These are phyloP conservation scores for Sclerotiophoma versabilis DNA, from an alignment of 2,329 filamentous ascomycete species.

Conservation along the genomic window DNA sequence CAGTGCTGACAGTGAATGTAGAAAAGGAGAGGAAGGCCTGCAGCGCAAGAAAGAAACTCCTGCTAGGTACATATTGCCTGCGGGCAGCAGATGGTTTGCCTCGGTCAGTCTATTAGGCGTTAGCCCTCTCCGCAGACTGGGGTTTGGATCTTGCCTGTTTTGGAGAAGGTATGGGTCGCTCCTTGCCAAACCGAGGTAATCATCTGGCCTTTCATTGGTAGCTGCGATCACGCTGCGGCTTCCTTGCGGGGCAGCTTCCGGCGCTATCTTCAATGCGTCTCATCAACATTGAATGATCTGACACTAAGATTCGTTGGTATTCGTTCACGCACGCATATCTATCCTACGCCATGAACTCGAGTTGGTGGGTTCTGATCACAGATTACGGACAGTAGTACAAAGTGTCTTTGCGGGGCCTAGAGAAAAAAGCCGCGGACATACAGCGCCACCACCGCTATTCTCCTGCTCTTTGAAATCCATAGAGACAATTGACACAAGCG, in stretches of 20 bases:
- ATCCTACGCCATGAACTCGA: too few relatives aligned
- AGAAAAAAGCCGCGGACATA: too few relatives aligned
- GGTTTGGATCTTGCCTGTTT: constrained; percentile 13
- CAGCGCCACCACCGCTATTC: too few relatives aligned
- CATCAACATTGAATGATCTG: not conserved
- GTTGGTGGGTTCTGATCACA: too few relatives aligned
- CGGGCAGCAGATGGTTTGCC: constrained; percentile 18
- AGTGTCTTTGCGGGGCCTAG: too few relatives aligned
- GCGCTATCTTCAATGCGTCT: not conserved
- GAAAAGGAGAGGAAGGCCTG: not conserved
- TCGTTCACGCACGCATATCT: too few relatives aligned
- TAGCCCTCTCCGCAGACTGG: constrained; percentile 29
- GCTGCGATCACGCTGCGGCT: not conserved
- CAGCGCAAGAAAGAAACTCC: not conserved
- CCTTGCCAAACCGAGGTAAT: constrained; percentile 32
- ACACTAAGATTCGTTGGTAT: too few relatives aligned
- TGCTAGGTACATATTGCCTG: constrained; percentile 19
- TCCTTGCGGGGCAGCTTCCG: not conserved
- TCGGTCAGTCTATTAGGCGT: constrained; percentile 25
- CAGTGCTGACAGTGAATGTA: not conserved
- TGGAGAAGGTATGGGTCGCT: not conserved
- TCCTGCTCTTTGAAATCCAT: too few relatives aligned
- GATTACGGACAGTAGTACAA: too few relatives aligned
- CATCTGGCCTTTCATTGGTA: constrained; percentile 2
- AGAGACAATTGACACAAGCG: too few relatives aligned